Conservation (phyloP, 2,329 filamentous ascomycete species). For the Cadophora sp. region DNA sequence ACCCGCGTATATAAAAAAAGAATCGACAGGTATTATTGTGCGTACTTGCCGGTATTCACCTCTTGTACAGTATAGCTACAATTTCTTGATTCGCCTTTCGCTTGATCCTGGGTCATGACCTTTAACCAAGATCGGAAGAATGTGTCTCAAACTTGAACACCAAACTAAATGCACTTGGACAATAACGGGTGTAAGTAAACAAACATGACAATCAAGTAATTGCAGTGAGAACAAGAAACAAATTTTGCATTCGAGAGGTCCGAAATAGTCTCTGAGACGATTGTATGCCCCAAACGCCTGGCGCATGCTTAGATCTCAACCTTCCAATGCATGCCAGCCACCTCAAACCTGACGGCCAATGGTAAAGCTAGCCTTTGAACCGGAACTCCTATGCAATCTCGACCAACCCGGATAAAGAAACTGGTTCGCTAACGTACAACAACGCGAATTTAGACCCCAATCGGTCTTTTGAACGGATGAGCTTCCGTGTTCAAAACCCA, state of each 20-base stretch:
- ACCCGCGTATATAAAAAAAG: conserved; percentile 3
- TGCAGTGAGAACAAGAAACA: background rate
- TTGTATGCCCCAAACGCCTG: conserved; percentile 16
- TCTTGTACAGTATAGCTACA: too few relatives aligned
- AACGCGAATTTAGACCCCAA: background rate
- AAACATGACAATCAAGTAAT: background rate
- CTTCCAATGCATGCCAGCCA: background rate
- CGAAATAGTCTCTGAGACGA: background rate
- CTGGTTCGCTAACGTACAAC: background rate
- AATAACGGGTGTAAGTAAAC: background rate
- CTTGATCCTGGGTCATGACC: too few relatives aligned
- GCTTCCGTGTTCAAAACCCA: conserved; percentile 63
- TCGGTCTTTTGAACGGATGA: conserved; percentile 44
- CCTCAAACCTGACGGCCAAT: background rate
- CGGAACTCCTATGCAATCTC: conserved; percentile 20
- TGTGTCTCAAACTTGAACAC: too few relatives aligned
- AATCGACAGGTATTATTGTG: too few relatives aligned
- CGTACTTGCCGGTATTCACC: too few relatives aligned
- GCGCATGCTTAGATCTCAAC: conserved; percentile 9
- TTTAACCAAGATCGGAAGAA: too few relatives aligned
- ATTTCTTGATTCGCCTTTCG: too few relatives aligned
- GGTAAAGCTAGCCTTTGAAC: background rate
- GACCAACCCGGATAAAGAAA: background rate
- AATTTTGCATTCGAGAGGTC: conserved; percentile 4
- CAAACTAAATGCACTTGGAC: background rate